Conservation (phyloP, 495 filamentous ascomycete species). For the Lophiostoma macrostomum region DNA sequence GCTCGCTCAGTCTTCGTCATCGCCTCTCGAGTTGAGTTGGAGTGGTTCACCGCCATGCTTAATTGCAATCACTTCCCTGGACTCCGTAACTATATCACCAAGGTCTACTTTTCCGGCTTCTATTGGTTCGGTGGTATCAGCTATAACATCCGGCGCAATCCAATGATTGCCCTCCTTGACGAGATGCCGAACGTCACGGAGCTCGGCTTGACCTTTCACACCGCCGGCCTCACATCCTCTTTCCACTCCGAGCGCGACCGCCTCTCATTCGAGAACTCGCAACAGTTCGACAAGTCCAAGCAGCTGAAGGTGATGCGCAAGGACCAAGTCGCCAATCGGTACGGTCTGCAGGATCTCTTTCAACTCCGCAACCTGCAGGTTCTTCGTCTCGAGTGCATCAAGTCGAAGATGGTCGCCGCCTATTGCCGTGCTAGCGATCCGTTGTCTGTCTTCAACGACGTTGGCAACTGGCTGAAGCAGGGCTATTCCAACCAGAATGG, state of each 20-base stretch:
- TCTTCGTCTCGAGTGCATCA: background rate
- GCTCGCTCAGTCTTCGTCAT: background rate
- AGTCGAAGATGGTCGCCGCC: background rate
- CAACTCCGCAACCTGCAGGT: background rate
- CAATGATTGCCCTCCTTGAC: background rate
- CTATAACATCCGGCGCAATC: background rate
- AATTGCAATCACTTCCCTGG: background rate
- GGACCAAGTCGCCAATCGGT: background rate
- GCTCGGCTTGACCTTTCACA: conserved; percentile 6
- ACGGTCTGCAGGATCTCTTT: conserved; percentile 2
- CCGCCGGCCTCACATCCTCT: background rate
- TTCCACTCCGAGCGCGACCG: background rate
- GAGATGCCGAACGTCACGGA: conserved; percentile 5
- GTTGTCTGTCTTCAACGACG: background rate
- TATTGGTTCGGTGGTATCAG: conserved; percentile 18
- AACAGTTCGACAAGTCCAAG: background rate
- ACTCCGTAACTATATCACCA: background rate
- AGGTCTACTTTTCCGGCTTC: background rate
- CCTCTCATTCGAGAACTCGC: background rate
- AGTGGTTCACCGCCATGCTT: background rate
- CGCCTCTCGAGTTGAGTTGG: background rate
- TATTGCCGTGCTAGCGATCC: background rate
- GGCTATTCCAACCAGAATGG: background rate
- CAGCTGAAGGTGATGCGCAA: background rate
- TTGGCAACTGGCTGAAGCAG: background rate